Evolutionary conservation across 305 asterid genomes (phyloP).

Genomic region (Solanum chacoense): DNA sequence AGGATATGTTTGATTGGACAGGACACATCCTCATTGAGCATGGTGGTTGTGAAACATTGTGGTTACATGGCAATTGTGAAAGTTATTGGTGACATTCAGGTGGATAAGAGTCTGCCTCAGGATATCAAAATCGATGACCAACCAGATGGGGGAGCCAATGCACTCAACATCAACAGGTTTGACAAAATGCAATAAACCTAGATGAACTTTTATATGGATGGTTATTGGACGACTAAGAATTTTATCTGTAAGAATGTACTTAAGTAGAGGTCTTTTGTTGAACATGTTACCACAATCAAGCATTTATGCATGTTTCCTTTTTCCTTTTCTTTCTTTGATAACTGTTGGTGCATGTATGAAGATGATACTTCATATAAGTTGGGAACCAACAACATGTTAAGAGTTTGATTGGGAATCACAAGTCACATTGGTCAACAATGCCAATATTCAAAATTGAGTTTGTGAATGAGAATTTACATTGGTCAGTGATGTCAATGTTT

Average conservation of each 20-base stretch:
- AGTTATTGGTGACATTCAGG: constrained; percentile 56
- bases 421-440: not conserved
- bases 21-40: constrained; percentile 83
- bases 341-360: not conserved
- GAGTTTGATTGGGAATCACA: not conserved
- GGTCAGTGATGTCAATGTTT: not conserved
- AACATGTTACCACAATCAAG: not conserved
- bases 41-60: constrained; percentile 66
- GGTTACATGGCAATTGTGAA: constrained; percentile 85
- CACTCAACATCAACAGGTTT: constrained; percentile 92
- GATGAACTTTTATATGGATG: not conserved
- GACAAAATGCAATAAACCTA: not conserved
- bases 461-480: not conserved
- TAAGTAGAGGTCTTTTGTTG: not conserved
- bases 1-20: constrained; percentile 23
- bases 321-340: not conserved
- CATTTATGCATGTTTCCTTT: not conserved
- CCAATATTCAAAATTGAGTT: not conserved
- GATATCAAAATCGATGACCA: constrained; percentile 77
- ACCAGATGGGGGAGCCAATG: constrained; percentile 93
- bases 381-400: not conserved
- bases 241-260: not conserved
- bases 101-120: constrained; percentile 33
- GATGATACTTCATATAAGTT: not conserved
- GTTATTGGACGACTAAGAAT: not conserved